phyloP scores from a whole-genome alignment of 2,329 filamentous ascomycete genomes.

The Cercospora sojina region DNA sequence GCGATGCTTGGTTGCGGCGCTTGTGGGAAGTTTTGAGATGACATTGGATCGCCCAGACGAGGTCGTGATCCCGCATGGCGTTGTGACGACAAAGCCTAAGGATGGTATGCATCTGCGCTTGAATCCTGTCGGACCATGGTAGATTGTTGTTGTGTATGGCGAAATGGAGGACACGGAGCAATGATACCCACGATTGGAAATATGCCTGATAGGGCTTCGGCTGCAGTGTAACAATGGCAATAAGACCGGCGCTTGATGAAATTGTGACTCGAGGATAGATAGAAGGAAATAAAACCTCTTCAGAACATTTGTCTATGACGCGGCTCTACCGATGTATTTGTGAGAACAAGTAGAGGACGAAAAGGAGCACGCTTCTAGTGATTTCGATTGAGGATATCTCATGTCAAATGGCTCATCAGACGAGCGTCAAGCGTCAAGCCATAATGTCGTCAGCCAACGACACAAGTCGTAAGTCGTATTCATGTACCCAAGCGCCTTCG shows the following conservation, averaged over 20 bases:
- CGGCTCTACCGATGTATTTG: not conserved
- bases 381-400: not conserved
- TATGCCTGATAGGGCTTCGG: not conserved
- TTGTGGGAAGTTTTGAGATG: conserved; percentile 32
- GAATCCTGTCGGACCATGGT: conserved; percentile 27
- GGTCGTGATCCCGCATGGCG: conserved; percentile 28
- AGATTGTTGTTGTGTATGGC: not conserved
- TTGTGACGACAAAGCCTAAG: conserved; percentile 33
- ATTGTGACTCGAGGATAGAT: not conserved
- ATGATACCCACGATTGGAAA: conserved; percentile 1
- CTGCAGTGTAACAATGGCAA: not conserved
- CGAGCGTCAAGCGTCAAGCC: not conserved
- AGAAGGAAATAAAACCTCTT: not conserved
- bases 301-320: not conserved
- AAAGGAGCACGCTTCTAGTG: not conserved
- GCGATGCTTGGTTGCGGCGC: conserved; percentile 33
- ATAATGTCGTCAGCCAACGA: not conserved
- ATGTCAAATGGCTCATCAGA: not conserved
- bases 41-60: conserved; percentile 30
- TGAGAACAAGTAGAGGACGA: not conserved
- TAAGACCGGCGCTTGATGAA: not conserved
- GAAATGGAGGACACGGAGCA: not conserved
- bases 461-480: not conserved
- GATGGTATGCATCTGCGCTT: conserved; percentile 31
- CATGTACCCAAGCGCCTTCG: not conserved